Base-by-base conservation (phyloP, 1,284 basidiomycete species). In the Anthracocystis setariae region DNA sequence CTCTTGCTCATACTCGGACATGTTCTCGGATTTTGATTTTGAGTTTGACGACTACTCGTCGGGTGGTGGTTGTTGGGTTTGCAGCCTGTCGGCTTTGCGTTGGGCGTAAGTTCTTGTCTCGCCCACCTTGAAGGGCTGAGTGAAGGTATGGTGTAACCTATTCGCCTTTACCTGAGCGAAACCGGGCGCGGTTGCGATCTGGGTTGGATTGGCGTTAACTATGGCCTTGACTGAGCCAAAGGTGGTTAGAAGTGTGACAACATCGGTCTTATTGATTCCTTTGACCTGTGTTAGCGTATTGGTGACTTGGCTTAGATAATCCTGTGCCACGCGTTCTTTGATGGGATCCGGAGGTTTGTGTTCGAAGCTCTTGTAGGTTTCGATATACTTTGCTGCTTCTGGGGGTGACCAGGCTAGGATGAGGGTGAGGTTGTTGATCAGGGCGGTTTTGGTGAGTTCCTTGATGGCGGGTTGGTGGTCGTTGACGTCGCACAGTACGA, bases 211-310 rank as follows among this genome's bases (percentile, higher is more conserved):
- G 2, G 69, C 73, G 18, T 12, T 54, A 29, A 52, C 70, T 33
- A 73, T 55, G 0, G 50, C 44, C 15, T 51, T 53, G n/a, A 61
- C 54, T 17, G 37, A 56, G 0, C 62, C 65, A 23, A 71, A 76
- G 8, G 35, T 35, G 7, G 49, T 73, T 25, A 43, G 94, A 91
- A 99, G 85, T 1, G 94, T 96, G 83, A 94, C 89, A 0, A 95
- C 93, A 79, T 99, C 96, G 0, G 95, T 98, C 86, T 95, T 97
- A 85, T 98, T 98, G 58, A 99, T 91, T 74, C 92, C 94, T 77
- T 89, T 90, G 70, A 98, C 91, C 71, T 89, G 90, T 0, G 95
- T 98, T 33, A 99, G 85, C 0, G 92, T 88, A n/a, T 89, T 88
- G 38, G 91, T 91, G 13, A 98, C 84, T 76, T 93, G 88, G 5